Percentiles rank a stretch among this genome's conserved stretches.
These are phyloP conservation scores for Globisporangium iwayamae DNA, from an alignment of 352 stramenopile genomes.

Conservation along the genomic window DNA sequence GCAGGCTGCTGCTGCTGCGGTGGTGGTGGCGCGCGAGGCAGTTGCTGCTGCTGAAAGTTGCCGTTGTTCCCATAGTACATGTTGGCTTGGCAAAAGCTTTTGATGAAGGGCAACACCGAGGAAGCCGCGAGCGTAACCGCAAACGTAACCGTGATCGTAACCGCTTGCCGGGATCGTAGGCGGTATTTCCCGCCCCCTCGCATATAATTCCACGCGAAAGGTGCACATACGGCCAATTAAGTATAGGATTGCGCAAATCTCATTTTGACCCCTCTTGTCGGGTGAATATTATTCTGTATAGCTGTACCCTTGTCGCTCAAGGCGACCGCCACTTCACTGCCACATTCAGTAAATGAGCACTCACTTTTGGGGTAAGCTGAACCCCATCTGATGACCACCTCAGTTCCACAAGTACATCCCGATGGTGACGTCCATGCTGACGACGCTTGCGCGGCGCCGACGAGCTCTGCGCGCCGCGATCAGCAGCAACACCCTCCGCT, in stretches of 20 bases:
- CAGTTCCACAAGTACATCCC: neutral
- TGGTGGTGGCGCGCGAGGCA: neutral
- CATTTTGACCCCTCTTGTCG: neutral
- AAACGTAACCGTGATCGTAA: no score
- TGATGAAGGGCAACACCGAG: no score
- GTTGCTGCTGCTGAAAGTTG: conserved; percentile 11
- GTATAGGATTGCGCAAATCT: conserved; percentile 1
- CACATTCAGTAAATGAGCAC: no score
- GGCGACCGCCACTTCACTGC: no score
- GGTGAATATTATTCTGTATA: neutral
- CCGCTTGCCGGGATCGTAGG: no score
- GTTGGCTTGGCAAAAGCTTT: no score
- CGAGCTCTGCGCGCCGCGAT: neutral
- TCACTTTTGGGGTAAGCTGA: neutral
- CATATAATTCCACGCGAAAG: no score
- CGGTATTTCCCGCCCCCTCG: no score
- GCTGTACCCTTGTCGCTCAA: no score
- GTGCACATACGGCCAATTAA: no score
- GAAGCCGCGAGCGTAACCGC: no score
- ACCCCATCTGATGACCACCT: neutral
- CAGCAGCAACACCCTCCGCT: neutral
- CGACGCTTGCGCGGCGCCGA: neutral
- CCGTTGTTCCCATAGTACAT: conserved; percentile 10
- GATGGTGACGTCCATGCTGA: conserved; percentile 1
- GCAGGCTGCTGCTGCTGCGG: conserved; percentile 7